These are phyloP conservation scores for Oemleria cerasiformis DNA, from an alignment of 306 rosid species.

Conservation along the genomic window DNA sequence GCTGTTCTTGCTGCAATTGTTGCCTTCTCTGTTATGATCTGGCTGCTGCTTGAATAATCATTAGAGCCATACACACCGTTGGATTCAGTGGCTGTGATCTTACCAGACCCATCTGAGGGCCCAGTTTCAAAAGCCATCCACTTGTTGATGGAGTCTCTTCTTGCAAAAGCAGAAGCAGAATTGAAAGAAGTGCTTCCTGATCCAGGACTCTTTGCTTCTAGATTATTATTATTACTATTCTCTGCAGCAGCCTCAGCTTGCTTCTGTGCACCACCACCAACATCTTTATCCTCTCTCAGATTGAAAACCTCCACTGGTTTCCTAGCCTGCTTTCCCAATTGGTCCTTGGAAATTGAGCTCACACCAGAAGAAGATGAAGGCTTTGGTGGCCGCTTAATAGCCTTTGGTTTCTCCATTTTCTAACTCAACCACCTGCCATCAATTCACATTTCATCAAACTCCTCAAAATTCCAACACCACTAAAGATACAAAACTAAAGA, in stretches of 20 bases:
- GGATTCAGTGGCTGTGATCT: background rate
- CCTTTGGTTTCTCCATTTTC: constrained; percentile 43
- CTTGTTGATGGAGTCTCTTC: constrained; percentile 32
- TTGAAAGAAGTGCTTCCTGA: constrained; percentile 21
- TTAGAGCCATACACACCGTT: background rate
- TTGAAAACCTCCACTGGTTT: constrained; percentile 30
- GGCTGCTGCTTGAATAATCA: background rate
- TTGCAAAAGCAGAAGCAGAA: constrained; percentile 26
- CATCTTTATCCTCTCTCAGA: constrained; percentile 16
- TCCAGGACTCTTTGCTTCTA: background rate
- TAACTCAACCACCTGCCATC: constrained; percentile 4
- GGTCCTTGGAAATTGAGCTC: constrained; percentile 24
- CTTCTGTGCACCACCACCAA: constrained; percentile 7
- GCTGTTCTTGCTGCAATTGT: constrained; percentile 60
- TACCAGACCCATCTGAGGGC: constrained; percentile 9
- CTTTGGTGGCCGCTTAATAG: background rate
- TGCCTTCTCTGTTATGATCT: constrained; percentile 43
- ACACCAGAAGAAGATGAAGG: background rate
- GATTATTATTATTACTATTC: too few species aligned
- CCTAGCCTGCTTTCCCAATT: constrained; percentile 9
- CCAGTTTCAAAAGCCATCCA: constrained; percentile 82
- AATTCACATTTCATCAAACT: background rate
- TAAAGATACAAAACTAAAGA: too few species aligned
- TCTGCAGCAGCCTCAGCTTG: constrained; percentile 5
- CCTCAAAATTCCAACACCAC: too few species aligned